Evolutionary conservation across 2,329 filamentous ascomycete species (phyloP), one percentile per base, ranked within the genome.

Genomic region (Pezicula neosporulosa): DNA sequence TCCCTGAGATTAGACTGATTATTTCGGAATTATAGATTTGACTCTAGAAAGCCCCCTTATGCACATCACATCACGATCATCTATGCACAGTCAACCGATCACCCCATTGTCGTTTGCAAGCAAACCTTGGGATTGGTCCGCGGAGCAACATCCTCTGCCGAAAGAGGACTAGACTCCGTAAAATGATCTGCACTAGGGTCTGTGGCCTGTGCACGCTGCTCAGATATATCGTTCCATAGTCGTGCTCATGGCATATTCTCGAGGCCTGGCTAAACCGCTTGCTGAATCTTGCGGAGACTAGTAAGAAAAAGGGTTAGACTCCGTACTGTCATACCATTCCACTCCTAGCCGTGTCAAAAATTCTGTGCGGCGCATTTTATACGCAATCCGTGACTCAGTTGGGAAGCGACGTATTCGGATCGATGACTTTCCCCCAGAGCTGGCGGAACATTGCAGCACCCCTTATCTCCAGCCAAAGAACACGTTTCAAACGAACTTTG

Each of bases 391-490:
- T 24, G 18, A 15, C 33, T 2, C 30, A 41, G 50, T 39, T 33
- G 8, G 1, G n/a, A 27, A 35, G 10, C 33, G 28, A 24, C 16
- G 9, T 28, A 27, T 15, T 13, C 35, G 39, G 33, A 35, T 24
- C 16, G 60, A 63, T 30, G 24, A 64, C 52, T 6, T 53, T 52
- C 21, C 64, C 57, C 67, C 66, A 70, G 10, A 58, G 55, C 4
- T 54, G 55, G 5, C 56, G 59, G 43, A 69, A 68, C 2, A 61
- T 44, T 5, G 35, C 36, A 16, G 61, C 58, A 5, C 55, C 56
- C 2, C 35, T 46, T 8, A 49, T 61, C 18, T 64, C 60, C 21
- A 68, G 30, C 68, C 67, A 70, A 4, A 71, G 54, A 3, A 70
- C 41, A 2, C 42, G 54, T 49, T 59, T 56, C 6, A 69, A 47